A percentile compares a stretch with the other conserved stretches of the same genome.
phyloP scores from a whole-genome alignment of 441 rosid species.

The Pelargonium australe region DNA sequence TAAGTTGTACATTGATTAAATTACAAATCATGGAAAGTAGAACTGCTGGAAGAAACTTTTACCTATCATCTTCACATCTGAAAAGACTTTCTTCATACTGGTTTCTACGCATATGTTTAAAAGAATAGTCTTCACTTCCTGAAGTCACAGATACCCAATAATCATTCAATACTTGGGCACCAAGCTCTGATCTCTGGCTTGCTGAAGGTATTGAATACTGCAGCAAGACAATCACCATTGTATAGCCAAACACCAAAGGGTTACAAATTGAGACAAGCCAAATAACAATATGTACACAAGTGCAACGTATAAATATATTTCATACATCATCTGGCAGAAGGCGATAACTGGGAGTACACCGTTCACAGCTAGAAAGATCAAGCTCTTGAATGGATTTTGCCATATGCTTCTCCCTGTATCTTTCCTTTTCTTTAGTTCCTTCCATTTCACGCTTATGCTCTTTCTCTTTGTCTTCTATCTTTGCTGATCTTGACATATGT shows the following conservation, averaged over 20 bases:
- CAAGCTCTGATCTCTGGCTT: constrained; percentile 82
- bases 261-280: neutral
- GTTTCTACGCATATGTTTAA: constrained; percentile 97
- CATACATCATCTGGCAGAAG: constrained; percentile 86
- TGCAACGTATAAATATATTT: neutral
- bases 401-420: constrained; percentile 74
- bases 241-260: neutral
- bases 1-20: neutral
- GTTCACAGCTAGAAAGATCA: constrained; percentile 91
- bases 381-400: constrained; percentile 90
- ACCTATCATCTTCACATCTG: constrained; percentile 98
- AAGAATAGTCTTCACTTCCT: constrained; percentile 99
- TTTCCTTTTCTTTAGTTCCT: constrained; percentile 59
- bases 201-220: constrained; percentile 85
- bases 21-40: constrained; percentile 32
- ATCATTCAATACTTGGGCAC: constrained; percentile 79
- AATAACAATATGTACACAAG: constrained; percentile 3
- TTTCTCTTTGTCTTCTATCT: constrained; percentile 62
- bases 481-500: constrained; percentile 50
- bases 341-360: constrained; percentile 97
- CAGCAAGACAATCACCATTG: constrained; percentile 14
- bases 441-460: constrained; percentile 60
- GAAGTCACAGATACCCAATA: constrained; percentile 98
- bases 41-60: constrained; percentile 18
- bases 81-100: constrained; percentile 97